A percentile compares a stretch with the other conserved stretches of the same genome.
Conservation (phyloP, 306 rosid species). For the Ziziphus jujuba region DNA sequence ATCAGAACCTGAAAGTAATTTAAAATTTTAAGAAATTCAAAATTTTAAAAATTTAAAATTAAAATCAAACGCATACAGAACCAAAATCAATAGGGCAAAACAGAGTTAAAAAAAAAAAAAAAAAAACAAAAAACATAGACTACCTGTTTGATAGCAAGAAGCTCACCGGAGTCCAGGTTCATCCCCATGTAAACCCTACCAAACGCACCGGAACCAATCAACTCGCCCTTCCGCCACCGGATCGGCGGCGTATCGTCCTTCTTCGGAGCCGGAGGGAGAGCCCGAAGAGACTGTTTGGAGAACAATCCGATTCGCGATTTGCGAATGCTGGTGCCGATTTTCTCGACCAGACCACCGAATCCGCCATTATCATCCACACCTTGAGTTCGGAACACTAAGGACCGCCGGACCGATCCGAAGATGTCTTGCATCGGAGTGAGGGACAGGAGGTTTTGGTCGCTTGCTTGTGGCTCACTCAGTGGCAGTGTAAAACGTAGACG, state of each 20-base stretch:
- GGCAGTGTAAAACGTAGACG: background rate
- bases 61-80: conserved; percentile 8
- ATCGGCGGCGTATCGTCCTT: conserved; percentile 49
- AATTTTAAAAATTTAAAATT: conserved; percentile 5
- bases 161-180: conserved; percentile 97
- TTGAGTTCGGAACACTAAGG: conserved; percentile 54
- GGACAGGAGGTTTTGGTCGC: background rate
- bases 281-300: conserved; percentile 38
- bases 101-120: too few species aligned
- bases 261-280: conserved; percentile 37
- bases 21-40: background rate
- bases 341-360: conserved; percentile 63
- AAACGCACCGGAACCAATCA: conserved; percentile 89
- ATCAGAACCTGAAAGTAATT: conserved; percentile 64
- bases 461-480: too few species aligned
- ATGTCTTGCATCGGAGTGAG: conserved; percentile 62
- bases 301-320: conserved; percentile 70
- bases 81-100: background rate
- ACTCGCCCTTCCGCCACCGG: conserved; percentile 91
- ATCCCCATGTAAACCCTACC: conserved; percentile 92
- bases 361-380: conserved; percentile 48
- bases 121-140: background rate
- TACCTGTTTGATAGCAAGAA: conserved; percentile 84
- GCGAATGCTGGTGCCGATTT: conserved; percentile 72
- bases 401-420: conserved; percentile 79